Percentiles rank a stretch among this genome's conserved stretches.
phyloP scores from a whole-genome alignment of 495 filamentous ascomycete species.

The Geoglossum glabrum region DNA sequence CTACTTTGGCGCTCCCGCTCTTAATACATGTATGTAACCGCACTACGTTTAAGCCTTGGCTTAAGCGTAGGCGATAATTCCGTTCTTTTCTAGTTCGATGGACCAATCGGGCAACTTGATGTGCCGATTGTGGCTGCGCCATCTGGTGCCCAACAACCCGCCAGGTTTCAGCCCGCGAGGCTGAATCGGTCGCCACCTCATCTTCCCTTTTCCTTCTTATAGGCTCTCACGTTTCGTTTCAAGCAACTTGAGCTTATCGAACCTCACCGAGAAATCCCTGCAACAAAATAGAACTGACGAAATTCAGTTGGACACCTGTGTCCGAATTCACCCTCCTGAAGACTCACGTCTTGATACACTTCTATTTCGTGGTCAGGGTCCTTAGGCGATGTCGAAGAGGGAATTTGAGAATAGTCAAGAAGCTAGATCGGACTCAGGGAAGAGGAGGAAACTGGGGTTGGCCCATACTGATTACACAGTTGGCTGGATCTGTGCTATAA shows the following conservation, averaged over 20 bases:
- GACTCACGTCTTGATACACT: neutral
- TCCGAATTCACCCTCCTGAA: neutral
- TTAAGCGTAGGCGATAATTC: no score
- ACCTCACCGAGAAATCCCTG: neutral
- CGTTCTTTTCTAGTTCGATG: no score
- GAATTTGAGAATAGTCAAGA: constrained; percentile 4
- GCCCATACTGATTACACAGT: neutral
- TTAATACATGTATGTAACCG: no score
- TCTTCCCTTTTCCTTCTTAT: neutral
- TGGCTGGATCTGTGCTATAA: constrained; percentile 2
- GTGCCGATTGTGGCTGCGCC: no score
- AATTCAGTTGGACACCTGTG: neutral
- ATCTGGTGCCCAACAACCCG: no score
- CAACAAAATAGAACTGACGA: neutral
- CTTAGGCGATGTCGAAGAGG: neutral
- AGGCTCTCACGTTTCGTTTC: no score
- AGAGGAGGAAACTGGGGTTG: neutral
- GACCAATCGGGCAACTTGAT: no score
- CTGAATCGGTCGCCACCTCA: neutral
- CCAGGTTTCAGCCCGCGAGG: neutral
- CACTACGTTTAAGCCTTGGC: no score
- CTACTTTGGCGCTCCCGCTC: no score
- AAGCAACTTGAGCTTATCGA: neutral
- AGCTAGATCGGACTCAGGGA: constrained; percentile 1
- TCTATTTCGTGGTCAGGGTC: neutral